These are phyloP conservation scores for Arthrobotrys sinensis DNA, from an alignment of 2,329 filamentous ascomycete species.

Conservation along the genomic window DNA sequence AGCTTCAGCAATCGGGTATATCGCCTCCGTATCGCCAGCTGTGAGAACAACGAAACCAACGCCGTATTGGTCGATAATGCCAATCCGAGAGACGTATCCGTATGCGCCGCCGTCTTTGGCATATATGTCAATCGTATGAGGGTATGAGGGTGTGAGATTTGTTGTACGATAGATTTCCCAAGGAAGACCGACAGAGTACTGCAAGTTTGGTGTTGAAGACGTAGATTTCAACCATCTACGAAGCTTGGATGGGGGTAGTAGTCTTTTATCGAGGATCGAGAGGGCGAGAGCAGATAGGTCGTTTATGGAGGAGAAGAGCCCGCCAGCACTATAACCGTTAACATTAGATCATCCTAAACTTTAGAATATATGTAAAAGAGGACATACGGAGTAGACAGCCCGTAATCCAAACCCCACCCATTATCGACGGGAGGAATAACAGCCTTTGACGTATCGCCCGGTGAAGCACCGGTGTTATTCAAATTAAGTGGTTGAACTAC, in stretches of 20 bases:
- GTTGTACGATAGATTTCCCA: slow-evolving; percentile 56
- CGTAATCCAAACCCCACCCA: slow-evolving; percentile 49
- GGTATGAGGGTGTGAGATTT: slow-evolving; percentile 44
- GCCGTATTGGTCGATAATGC: slow-evolving; percentile 58
- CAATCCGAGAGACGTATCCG: slow-evolving; percentile 56
- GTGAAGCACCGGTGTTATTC: slow-evolving; percentile 63
- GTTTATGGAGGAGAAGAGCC: slow-evolving; percentile 58
- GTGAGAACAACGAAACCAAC: slow-evolving; percentile 58
- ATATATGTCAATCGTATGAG: slow-evolving; percentile 58
- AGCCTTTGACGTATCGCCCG: slow-evolving; percentile 23
- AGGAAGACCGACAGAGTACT: slow-evolving; percentile 48
- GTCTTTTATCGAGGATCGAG: slow-evolving; percentile 43
- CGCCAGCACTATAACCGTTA: slow-evolving; percentile 36
- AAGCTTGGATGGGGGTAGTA: slow-evolving; percentile 45
- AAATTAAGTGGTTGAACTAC: slow-evolving; percentile 64
- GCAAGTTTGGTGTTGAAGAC: slow-evolving; percentile 23
- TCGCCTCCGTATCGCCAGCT: slow-evolving; percentile 28
- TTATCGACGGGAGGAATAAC: slow-evolving; percentile 60
- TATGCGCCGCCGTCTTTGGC: slow-evolving; percentile 60
- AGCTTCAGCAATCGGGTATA: slow-evolving; percentile 32
- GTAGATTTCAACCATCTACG: slow-evolving; percentile 60
- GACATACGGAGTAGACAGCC: slow-evolving; percentile 42
- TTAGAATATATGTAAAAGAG: slow-evolving; percentile 6
- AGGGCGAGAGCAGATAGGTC: slow-evolving; percentile 54
- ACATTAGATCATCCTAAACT: background rate